These are phyloP conservation scores for Kokia cookei DNA, from an alignment of 441 rosid genomes.

Conservation along the genomic window DNA sequence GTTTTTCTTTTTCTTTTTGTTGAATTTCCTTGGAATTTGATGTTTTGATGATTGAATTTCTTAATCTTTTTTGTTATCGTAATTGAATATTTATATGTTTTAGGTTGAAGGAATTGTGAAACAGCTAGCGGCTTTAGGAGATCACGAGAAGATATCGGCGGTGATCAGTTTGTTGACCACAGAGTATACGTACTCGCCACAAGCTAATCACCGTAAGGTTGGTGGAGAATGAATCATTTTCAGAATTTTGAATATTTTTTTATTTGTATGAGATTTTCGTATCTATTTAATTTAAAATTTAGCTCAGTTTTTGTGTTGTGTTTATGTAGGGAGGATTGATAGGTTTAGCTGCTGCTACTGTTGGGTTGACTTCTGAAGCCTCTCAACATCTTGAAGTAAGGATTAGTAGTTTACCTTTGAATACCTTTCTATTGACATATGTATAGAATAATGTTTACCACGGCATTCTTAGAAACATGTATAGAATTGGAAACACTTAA, in stretches of 20 bases:
- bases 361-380: constrained; percentile 88
- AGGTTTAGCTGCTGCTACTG: constrained; percentile 98
- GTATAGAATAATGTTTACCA: not conserved
- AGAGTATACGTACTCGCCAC: constrained; percentile 82
- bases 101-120: constrained; percentile 96
- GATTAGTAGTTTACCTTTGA: not conserved
- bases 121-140: constrained; percentile 65
- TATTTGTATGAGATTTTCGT: not conserved
- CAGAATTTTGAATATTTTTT: not conserved
- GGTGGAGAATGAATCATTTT: not conserved
- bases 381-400: constrained; percentile 94
- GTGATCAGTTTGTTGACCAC: constrained; percentile 71
- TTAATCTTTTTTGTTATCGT: not conserved
- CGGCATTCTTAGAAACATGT: not conserved
- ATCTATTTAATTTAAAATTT: not conserved
- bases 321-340: constrained; percentile 87
- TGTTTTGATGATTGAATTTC: constrained; percentile 8
- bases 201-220: constrained; percentile 97
- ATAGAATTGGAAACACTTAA: not conserved
- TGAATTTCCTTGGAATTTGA: constrained; percentile 2
- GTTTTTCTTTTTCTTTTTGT: constrained; percentile 21
- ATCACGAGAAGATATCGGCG: constrained; percentile 91
- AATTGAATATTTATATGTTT: not conserved
- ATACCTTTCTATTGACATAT: not conserved
- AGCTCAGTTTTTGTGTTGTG: not conserved